A percentile compares a stretch with the other conserved stretches of the same genome.
These are phyloP conservation scores for Herpetomonas samuelpessoai DNA, from an alignment of 208 protist genomes.

Conservation along the genomic window DNA sequence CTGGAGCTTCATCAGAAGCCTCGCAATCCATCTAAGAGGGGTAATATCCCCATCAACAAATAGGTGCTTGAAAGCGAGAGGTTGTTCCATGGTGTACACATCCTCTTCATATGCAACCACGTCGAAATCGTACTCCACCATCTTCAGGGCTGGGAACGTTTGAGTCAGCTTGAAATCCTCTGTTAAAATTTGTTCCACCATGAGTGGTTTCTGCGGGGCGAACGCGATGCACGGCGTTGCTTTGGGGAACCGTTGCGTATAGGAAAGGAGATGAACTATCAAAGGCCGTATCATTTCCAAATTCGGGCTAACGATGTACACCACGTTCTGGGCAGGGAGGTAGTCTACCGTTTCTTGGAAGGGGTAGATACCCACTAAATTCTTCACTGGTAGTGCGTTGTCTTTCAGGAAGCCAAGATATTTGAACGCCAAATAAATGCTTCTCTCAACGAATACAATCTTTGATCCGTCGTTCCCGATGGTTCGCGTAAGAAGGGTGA, in stretches of 20 bases:
- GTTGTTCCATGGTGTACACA: constrained; percentile 72
- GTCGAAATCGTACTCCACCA: constrained; percentile 76
- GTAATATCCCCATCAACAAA: constrained; percentile 71
- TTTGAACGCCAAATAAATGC: constrained; percentile 29
- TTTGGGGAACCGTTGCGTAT: constrained; percentile 49
- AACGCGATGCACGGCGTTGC: constrained; percentile 48
- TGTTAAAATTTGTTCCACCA: constrained; percentile 69
- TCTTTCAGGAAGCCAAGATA: constrained; percentile 16
- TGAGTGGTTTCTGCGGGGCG: constrained; percentile 70
- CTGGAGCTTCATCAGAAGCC: constrained; percentile 84
- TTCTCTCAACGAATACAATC: constrained; percentile 40
- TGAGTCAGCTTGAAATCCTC: constrained; percentile 67
- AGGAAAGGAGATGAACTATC: constrained; percentile 49
- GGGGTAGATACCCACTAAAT: constrained; percentile 36
- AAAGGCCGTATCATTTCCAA: constrained; percentile 38
- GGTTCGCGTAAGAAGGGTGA: constrained; percentile 9
- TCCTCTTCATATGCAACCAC: constrained; percentile 72
- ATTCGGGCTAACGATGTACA: constrained; percentile 41
- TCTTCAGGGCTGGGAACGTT: constrained; percentile 42
- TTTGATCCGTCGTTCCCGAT: constrained; percentile 20
- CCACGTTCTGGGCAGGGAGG: constrained; percentile 37
- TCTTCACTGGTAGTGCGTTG: constrained; percentile 20
- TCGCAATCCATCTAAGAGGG: constrained; percentile 61
- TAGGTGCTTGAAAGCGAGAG: constrained; percentile 64
- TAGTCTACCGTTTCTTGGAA: constrained; percentile 40